These are phyloP conservation scores for Penicillium nucicola DNA, from an alignment of 495 filamentous ascomycete genomes.

Conservation along the genomic window DNA sequence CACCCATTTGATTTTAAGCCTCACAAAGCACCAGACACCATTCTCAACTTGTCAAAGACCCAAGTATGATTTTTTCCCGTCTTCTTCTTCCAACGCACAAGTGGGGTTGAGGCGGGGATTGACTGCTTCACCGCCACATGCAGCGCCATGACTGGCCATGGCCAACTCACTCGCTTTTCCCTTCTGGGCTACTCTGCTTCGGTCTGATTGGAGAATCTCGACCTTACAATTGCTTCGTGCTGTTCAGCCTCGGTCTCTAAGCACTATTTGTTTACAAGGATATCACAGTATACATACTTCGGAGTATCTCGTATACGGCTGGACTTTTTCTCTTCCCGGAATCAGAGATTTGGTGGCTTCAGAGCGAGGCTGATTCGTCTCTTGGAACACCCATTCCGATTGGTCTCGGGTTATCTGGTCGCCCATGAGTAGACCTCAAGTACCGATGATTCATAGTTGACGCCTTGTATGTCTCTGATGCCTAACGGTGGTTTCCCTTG, in stretches of 20 bases:
- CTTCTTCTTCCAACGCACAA: conserved; percentile 15
- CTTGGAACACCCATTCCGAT: background rate
- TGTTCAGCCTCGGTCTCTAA: too few species aligned
- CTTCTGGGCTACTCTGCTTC: conserved; percentile 19
- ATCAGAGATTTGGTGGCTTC: background rate
- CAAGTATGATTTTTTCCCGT: conserved; percentile 3
- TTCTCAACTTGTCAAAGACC: conserved; percentile 4
- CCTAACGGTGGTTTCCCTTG: background rate
- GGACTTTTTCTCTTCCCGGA: background rate
- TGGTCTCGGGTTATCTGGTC: background rate
- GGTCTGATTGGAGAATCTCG: too few species aligned
- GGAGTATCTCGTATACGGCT: background rate
- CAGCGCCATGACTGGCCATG: conserved; percentile 23
- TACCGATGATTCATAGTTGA: conserved; percentile 4
- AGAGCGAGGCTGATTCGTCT: background rate
- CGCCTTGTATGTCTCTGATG: conserved; percentile 9
- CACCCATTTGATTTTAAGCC: too few species aligned
- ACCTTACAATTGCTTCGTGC: background rate
- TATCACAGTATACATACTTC: too few species aligned
- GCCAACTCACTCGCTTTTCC: conserved; percentile 29
- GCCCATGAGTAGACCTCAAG: background rate
- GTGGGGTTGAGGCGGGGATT: conserved; percentile 43
- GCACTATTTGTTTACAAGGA: too few species aligned
- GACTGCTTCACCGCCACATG: conserved; percentile 43
- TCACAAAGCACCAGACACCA: background rate